A percentile compares a stretch with the other conserved stretches of the same genome.
Evolutionary conservation across 1,284 basidiomycete species (phyloP).

Genomic region (Lentinula novae-zelandiae): DNA sequence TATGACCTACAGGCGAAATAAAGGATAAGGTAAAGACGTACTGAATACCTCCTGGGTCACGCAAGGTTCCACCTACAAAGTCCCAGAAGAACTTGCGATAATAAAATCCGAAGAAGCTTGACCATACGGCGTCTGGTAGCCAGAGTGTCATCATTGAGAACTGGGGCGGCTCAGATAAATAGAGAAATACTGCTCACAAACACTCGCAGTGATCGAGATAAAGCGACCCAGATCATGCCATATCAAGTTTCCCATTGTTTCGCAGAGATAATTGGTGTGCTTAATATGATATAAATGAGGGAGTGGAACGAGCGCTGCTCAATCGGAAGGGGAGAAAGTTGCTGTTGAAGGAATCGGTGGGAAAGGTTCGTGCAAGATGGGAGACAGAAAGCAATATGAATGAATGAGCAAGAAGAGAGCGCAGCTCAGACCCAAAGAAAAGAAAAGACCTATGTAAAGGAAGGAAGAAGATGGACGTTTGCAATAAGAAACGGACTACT

Average conservation of each 20-base stretch:
- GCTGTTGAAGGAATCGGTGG: conserved; percentile 9
- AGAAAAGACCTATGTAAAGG: conserved; percentile 18
- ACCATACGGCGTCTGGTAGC: conserved; percentile 70
- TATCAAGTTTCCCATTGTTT: conserved; percentile 73
- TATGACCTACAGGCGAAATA: neutral
- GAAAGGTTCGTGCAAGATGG: conserved; percentile 15
- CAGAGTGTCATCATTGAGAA: conserved; percentile 12
- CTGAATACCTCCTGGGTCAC: conserved; percentile 78
- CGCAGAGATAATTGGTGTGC: conserved; percentile 14
- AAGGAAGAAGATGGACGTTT: conserved; percentile 2
- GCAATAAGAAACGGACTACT: neutral
- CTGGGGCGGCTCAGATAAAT: conserved; percentile 6
- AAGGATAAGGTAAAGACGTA: conserved; percentile 36
- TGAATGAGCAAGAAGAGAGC: conserved; percentile 38
- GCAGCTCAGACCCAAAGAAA: conserved; percentile 45
- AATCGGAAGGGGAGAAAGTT: conserved; percentile 7
- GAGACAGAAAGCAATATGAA: conserved; percentile 17
- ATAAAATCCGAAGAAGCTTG: conserved; percentile 70
- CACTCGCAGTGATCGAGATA: conserved; percentile 66
- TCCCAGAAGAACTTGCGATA: conserved; percentile 94
- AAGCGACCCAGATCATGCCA: conserved; percentile 80
- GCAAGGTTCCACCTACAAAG: conserved; percentile 65
- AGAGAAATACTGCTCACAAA: conserved; percentile 54
- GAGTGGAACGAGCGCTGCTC: conserved; percentile 26
- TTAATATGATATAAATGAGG: conserved; percentile 14